These are phyloP conservation scores for Calonectria hongkongensis DNA, from an alignment of 2,329 filamentous ascomycete genomes.

Conservation along the genomic window DNA sequence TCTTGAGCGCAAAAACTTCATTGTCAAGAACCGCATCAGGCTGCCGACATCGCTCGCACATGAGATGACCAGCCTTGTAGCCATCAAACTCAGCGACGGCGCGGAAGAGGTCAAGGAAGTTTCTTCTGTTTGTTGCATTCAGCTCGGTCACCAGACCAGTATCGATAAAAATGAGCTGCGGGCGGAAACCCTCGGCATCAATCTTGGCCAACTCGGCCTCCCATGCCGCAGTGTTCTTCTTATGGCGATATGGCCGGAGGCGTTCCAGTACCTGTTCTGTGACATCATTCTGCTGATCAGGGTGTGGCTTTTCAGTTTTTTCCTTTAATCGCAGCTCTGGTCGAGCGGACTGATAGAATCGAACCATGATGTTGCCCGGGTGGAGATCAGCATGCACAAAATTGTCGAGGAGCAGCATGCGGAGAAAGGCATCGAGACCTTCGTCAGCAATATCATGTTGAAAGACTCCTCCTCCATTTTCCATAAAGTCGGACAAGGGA, in stretches of 20 bases:
- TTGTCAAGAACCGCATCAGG: constrained; percentile 91
- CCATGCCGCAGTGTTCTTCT: constrained; percentile 82
- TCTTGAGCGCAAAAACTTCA: constrained; percentile 94
- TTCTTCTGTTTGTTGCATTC: constrained; percentile 87
- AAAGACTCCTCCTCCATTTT: constrained; percentile 93
- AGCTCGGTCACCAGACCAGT: constrained; percentile 96
- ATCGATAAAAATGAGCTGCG: constrained; percentile 98
- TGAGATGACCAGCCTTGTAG: constrained; percentile 94
- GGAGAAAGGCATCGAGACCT: constrained; percentile 94
- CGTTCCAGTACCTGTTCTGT: constrained; percentile 91
- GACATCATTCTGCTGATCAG: constrained; percentile 79
- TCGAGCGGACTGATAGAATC: constrained; percentile 91
- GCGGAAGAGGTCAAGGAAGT: constrained; percentile 97
- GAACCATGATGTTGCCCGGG: constrained; percentile 99
- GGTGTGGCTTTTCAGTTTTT: constrained; percentile 58
- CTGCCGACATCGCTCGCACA: constrained; percentile 96
- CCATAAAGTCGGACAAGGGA: constrained; percentile 90
- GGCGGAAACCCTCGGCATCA: constrained; percentile 90
- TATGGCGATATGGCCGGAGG: constrained; percentile 81
- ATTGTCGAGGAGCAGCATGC: constrained; percentile 97
- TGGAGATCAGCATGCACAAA: constrained; percentile 98
- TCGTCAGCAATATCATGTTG: constrained; percentile 96
- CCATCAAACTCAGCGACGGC: constrained; percentile 97
- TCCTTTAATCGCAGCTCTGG: constrained; percentile 73
- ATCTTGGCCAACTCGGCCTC: constrained; percentile 82